A percentile compares a stretch with the other conserved stretches of the same genome.
These are phyloP conservation scores for Bacidia gigantensis DNA, from an alignment of 495 filamentous ascomycete species.

Conservation along the genomic window DNA sequence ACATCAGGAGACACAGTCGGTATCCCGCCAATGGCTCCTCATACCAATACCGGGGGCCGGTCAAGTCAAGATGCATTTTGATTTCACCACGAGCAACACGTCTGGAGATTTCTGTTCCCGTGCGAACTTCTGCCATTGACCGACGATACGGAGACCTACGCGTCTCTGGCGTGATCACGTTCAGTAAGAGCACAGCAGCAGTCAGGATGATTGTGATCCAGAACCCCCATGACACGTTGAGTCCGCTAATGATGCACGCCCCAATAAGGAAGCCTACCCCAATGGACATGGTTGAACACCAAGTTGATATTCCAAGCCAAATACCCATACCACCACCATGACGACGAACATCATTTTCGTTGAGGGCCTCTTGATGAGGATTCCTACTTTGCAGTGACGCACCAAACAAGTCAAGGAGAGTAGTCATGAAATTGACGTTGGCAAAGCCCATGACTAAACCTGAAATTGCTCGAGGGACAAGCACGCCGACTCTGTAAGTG, in stretches of 20 bases:
- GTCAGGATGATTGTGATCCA: conserved; percentile 53
- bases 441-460: conserved; percentile 59
- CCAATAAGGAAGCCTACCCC: conserved; percentile 57
- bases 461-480: conserved; percentile 47
- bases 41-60: conserved; percentile 58
- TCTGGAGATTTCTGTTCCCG: conserved; percentile 38
- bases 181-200: conserved; percentile 45
- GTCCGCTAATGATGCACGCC: conserved; percentile 44
- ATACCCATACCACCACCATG: conserved; percentile 63
- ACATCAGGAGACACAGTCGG: conserved; percentile 50
- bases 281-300: conserved; percentile 54
- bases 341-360: conserved; percentile 46
- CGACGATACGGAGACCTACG: conserved; percentile 48
- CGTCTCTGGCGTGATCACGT: conserved; percentile 52
- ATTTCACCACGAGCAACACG: conserved; percentile 57
- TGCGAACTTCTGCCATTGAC: conserved; percentile 48
- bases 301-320: conserved; percentile 68
- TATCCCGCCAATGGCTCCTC: conserved; percentile 61
- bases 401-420: conserved; percentile 60
- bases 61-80: conserved; percentile 55
- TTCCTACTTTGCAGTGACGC: conserved; percentile 54
- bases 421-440: conserved; percentile 58
- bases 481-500: conserved; percentile 42
- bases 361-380: conserved; percentile 55
- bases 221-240: conserved; percentile 57